Evolutionary conservation across 768 basidiomycete species (phyloP), one percentile per base, ranked within the genome.

Genomic region (Gymnopilus dilepis): DNA sequence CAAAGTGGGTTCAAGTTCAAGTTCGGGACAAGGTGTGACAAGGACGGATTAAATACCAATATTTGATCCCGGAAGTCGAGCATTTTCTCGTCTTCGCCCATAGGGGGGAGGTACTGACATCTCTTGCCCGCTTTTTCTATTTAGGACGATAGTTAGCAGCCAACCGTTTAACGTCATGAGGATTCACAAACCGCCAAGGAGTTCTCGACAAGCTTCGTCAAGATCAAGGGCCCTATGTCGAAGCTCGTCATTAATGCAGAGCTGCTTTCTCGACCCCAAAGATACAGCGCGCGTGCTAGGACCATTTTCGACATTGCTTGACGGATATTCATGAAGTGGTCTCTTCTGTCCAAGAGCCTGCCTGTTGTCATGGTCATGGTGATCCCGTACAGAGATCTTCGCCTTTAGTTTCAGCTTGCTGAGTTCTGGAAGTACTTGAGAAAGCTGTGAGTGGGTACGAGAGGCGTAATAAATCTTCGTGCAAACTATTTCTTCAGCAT

Each of bases 381-480:
- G 71, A 45, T 71, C 72, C 26, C 66, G 56, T 50, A 77, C 56
- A 17, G 75, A 71, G 17, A 42, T 33, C 15, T 58, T 66, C 13
- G 65, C 62, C 19, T 50, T 56, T 5, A 95, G 72, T 63, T 80
- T 80, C n/a, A 97, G 84, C 67, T 86, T 90, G 40, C 78, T 82
- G 9, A 98, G 79, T 70, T 99, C 97, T 3, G 91, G 89, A 17
- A 95, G 80, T 3, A 99, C 82, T 72, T 99, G 97, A 1, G 95
- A 82, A 3, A 99, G 84, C 69, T 99, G 97, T 1, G 96, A 96
- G 75, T 99, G 97, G 0, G 97, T 99, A 31, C 97, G 83, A 0
- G 97, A 99, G 0, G 96, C 92, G 70, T 96, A 97, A 73, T 87
- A 97, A 62, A 99, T 89, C 80, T 94, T 92, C 37, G 86, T 90